A percentile compares a stretch with the other conserved stretches of the same genome.
phyloP scores from a whole-genome alignment of 192 early-diverging fungal species.

The Coemansia sp. region DNA sequence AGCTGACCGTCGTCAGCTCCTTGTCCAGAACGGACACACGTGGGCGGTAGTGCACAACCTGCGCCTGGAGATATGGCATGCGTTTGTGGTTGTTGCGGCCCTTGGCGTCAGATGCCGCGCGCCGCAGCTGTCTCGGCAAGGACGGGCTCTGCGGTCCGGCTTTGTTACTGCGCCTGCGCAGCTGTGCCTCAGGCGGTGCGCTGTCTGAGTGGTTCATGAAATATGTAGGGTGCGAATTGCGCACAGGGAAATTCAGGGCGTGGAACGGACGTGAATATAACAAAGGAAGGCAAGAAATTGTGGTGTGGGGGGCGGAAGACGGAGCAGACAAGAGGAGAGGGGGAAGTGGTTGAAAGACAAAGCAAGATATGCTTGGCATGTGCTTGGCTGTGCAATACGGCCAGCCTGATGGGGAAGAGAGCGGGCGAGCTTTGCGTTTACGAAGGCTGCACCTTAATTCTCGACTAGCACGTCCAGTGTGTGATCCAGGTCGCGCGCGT shows the following conservation, averaged over 20 bases:
- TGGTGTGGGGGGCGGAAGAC: not conserved
- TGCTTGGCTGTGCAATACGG: not conserved
- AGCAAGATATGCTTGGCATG: not conserved
- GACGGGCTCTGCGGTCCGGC: not conserved
- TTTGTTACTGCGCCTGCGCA: constrained; percentile 4
- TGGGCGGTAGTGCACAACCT: constrained; percentile 62
- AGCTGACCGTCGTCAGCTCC: constrained; percentile 81
- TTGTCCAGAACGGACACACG: constrained; percentile 76
- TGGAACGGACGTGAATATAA: not conserved
- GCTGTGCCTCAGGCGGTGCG: constrained; percentile 5
- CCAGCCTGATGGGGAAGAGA: not conserved
- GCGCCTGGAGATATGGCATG: constrained; percentile 48
- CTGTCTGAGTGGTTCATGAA: not conserved
- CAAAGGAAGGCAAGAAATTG: not conserved
- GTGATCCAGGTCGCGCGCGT: constrained; percentile 75
- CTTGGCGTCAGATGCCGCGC: not conserved
- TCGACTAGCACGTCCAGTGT: constrained; percentile 71
- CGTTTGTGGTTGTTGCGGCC: constrained; percentile 6
- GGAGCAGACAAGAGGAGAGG: not conserved
- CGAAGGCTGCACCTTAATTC: not conserved
- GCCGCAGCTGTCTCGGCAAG: not conserved
- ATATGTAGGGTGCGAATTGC: not conserved
- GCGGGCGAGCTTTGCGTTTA: not conserved
- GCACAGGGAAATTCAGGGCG: not conserved
- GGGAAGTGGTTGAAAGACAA: not conserved